Evolutionary conservation across 495 filamentous ascomycete genomes (phyloP), one percentile per base, ranked within the genome.

Genomic region (Penicillium psychrofluorescens): DNA sequence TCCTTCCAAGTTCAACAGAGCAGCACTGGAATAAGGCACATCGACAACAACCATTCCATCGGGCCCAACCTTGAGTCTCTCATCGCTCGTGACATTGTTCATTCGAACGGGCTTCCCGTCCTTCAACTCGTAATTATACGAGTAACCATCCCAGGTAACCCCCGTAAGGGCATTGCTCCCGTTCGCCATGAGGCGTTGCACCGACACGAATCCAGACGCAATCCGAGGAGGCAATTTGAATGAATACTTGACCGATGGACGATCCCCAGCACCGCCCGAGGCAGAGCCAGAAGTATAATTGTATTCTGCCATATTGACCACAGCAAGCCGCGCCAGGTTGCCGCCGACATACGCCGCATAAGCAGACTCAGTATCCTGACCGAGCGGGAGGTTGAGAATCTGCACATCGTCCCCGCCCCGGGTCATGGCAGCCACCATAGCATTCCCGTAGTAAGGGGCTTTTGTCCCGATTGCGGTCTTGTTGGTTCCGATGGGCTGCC

Each of bases 141-240:
- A 81, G 60, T 60, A 74, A 0, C 80, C 80, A 56, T 83, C 77
- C 63, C 68, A 85, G 6, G 77, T 75, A 13, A 83, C 71, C 1
- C 78, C 78, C 7, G 72, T 74, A 13, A 81, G 71, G 7, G 80
- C 77, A 62, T 86, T 76, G 43, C 74, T 83, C 0, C 81, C 80
- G 55, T 82, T 82, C 5, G 82, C 81, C 41, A 62, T 53, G 30
- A 85, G 49, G 38, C 79, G 58, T 33, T 71, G 62, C 37, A 82
- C 66, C 1, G 48, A 49, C 14, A 59, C 66, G 7, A 38, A 41
- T 11, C 14, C 41, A 11, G 33, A 37, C 33, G 40, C 37, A 29
- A 36, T 49, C 4, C 15, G 35, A 9, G 46, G 41, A 27, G 70
- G 62, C 15, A 72, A 38, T 15, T 53, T 56, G 45, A 85, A 78